Base-by-base conservation (phyloP, 805 yeast species). In the Ogataea corticis region DNA sequence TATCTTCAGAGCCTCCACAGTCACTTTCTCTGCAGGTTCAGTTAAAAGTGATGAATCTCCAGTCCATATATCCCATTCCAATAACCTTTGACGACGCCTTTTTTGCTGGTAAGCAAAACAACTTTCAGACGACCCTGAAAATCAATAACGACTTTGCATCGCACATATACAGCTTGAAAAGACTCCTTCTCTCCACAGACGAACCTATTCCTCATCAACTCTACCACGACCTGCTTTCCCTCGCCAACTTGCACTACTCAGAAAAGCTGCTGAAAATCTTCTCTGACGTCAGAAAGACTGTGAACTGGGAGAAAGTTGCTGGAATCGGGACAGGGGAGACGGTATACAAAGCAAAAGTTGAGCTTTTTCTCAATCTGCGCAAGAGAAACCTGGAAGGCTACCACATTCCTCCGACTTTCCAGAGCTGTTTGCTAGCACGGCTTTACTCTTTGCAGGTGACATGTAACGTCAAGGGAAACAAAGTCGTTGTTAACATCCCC, bases 321-420 rank as follows among this genome's bases (percentile, higher is more conserved):
- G 15, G 29, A 11, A 21, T 17, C 6, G 32, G 38, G 13, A 32
- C 32, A 12, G 43, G 40, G 14, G 38, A 13, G 13, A 34, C 32
- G 4, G 36, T 18, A 7, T 42, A 40, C 25, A 36, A 17, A 25
- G 45, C 50, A 3, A 15, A 14, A 3, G 25, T 46, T 9, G 27
- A 18, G 9, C 21, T 54, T 18, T 54, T 56, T 6, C 10, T 54
- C 15, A 15, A 16, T 3, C 11, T 38, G 13, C 25, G 31, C 9
- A 37, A 38, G 10, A 41, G 45, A 12, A 19, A 25, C 3, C 70
- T 72, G 36, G 68, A 75, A 30, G 65, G 64, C 39, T 71, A 77
- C 39, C 79, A 82, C 1, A 59, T 84, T 44, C 59, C 80, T 14
- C 89, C 89, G 1, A 73, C 73, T 42, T 83, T 83, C 60, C 87